Evolutionary conservation across 257 asterid species (phyloP).

Genomic region (Solanum verrucosum): DNA sequence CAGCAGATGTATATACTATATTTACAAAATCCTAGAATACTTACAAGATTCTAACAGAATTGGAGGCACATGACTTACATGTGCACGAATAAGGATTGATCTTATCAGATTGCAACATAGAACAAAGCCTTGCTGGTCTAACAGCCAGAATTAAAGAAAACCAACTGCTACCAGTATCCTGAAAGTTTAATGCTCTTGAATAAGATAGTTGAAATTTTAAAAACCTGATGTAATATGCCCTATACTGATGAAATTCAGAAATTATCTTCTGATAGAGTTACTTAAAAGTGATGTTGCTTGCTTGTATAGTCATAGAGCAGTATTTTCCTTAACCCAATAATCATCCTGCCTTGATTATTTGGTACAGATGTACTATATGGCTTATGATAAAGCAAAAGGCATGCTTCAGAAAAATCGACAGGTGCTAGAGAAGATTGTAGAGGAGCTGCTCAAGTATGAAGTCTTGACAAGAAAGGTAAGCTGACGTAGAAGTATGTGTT

Average conservation of each 20-base stretch:
- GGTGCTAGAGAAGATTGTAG: constrained; percentile 79
- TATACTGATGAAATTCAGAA: not conserved
- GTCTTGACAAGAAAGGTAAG: constrained; percentile 82
- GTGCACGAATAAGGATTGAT: not conserved
- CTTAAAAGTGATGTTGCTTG: not conserved
- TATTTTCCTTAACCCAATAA: not conserved
- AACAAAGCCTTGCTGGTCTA: not conserved
- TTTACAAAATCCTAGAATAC: not conserved
- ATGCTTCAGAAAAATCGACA: constrained; percentile 57
- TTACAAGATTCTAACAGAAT: not conserved
- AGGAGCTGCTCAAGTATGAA: constrained; percentile 74
- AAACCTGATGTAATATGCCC: not conserved
- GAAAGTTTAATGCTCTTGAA: not conserved
- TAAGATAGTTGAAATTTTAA: not conserved
- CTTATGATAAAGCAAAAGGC: constrained; percentile 69
- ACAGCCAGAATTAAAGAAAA: not conserved
- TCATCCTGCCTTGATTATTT: not conserved
- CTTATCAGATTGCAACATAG: not conserved
- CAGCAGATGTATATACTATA: not conserved
- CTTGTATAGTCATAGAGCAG: not conserved
- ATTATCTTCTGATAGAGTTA: not conserved
- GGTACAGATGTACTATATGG: constrained; percentile 68
- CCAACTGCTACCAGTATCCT: not conserved
- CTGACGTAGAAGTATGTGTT: not conserved
- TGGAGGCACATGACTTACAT: not conserved